Evolutionary conservation across 371 early-diverging fungal genomes (phyloP).

Genomic region (Batkoa obscura): DNA sequence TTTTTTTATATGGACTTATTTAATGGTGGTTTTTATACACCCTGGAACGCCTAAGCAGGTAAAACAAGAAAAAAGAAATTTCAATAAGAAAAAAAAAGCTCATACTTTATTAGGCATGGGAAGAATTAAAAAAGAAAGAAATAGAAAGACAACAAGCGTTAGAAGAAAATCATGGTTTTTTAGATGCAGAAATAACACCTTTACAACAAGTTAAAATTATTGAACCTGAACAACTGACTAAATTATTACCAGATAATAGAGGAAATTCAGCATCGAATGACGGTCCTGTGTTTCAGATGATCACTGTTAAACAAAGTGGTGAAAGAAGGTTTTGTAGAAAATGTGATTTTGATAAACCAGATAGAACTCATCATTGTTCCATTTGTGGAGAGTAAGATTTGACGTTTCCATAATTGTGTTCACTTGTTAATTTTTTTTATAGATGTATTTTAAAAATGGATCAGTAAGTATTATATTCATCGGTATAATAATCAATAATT

Average conservation of each 20-base stretch:
- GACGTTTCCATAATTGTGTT: neutral
- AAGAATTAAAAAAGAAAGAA: neutral
- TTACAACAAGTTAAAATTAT: constrained; percentile 6
- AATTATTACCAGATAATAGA: neutral
- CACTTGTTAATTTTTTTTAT: neutral
- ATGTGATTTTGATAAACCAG: constrained; percentile 37
- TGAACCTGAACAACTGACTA: constrained; percentile 8
- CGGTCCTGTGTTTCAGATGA: constrained; percentile 5
- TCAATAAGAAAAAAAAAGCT: neutral
- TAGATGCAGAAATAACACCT: neutral
- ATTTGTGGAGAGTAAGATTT: constrained; percentile 25
- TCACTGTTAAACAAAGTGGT: constrained; percentile 34
- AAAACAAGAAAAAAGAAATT: neutral
- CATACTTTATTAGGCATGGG: neutral
- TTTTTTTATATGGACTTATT: constrained; percentile 21
- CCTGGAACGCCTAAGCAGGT: constrained; percentile 20
- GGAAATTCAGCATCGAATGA: neutral
- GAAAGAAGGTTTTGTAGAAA: constrained; percentile 31
- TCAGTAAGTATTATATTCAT: constrained; percentile 23
- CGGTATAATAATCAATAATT: neutral
- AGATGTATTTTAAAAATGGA: constrained; percentile 46
- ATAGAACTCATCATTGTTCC: constrained; percentile 44
- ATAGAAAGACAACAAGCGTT: no score
- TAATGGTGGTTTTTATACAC: constrained; percentile 16
- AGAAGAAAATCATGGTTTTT: neutral